A percentile compares a stretch with the other conserved stretches of the same genome.
Conservation (phyloP, 306 rosid species). For the Coriaria nepalensis region DNA sequence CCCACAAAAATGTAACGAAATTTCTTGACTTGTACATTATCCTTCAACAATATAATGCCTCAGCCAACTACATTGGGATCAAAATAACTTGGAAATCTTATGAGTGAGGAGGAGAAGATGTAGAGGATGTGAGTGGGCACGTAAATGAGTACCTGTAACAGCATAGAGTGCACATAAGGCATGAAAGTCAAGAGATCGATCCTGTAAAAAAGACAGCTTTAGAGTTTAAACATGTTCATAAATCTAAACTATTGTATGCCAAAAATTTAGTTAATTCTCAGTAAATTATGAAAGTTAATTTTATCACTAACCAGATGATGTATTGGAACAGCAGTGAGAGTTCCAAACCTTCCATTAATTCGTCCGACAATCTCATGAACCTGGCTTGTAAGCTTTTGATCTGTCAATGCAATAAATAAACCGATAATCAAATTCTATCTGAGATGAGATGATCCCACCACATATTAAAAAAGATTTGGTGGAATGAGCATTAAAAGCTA, state of each 20-base stretch:
- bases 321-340: conserved; percentile 87
- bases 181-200: conserved; percentile 93
- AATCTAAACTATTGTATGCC: too few relatives aligned
- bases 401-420: conserved; percentile 30
- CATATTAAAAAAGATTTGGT: too few relatives aligned
- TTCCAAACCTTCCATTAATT: conserved; percentile 94
- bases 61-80: not conserved
- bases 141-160: conserved; percentile 69
- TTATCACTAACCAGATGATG: conserved; percentile 76
- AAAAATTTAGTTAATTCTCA: not conserved
- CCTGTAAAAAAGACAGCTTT: conserved; percentile 40
- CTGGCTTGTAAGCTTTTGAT: conserved; percentile 93
- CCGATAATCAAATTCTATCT: not conserved
- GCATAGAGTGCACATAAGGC: conserved; percentile 95
- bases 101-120: too few relatives aligned
- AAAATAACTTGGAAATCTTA: conserved; percentile 1
- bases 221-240: not conserved
- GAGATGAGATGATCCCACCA: too few relatives aligned
- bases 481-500: too few relatives aligned
- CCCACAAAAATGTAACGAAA: not conserved
- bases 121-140: conserved; percentile 8
- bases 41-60: not conserved
- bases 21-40: not conserved
- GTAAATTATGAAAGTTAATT: conserved; percentile 3
- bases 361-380: conserved; percentile 99